These are phyloP conservation scores for Eucalyptus coolabah DNA, from an alignment of 345 rosid genomes.

Conservation along the genomic window DNA sequence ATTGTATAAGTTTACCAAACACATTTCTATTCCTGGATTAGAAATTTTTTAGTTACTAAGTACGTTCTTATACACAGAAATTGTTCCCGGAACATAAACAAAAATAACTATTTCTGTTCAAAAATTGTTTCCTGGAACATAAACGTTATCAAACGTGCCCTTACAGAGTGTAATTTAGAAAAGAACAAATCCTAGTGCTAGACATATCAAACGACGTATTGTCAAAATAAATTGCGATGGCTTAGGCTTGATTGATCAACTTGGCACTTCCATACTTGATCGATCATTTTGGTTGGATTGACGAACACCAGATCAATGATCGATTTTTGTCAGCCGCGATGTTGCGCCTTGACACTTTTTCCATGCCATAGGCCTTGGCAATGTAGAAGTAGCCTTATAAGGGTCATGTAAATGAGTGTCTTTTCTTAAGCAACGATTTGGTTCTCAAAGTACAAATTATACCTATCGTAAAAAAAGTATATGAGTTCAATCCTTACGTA, in stretches of 20 bases:
- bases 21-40: rapidly evolving
- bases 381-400: background rate
- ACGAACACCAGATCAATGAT: background rate
- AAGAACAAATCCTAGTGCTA: background rate
- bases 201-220: background rate
- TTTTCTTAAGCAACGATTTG: background rate
- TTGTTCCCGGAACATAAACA: rapidly evolving
- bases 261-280: background rate
- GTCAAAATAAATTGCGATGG: background rate
- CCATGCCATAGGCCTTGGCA: background rate
- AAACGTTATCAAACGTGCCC: no score
- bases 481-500: background rate
- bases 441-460: background rate
- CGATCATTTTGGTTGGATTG: background rate
- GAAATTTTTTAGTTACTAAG: no score
- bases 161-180: background rate
- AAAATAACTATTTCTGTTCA: no score
- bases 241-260: background rate
- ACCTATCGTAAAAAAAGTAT: background rate
- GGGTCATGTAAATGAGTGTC: background rate
- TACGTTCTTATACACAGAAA: no score
- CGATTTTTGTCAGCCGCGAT: background rate
- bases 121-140: rapidly evolving
- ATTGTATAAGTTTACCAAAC: no score
- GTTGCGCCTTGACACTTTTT: background rate